Base-by-base conservation (phyloP, 2,329 filamentous ascomycete species). In the Fusarium incarnatum region DNA sequence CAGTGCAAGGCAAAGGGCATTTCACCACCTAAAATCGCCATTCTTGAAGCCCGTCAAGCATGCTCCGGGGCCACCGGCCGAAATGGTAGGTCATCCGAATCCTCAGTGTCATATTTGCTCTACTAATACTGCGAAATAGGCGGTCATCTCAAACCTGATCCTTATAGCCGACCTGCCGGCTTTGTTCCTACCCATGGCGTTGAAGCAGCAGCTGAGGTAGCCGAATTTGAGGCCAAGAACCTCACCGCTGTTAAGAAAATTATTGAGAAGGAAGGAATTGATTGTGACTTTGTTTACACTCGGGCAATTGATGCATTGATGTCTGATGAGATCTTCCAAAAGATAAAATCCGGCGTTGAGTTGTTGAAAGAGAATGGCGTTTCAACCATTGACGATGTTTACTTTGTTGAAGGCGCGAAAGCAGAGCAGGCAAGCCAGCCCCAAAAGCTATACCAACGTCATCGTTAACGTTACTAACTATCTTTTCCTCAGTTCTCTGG, bases 211-310 rank as follows among this genome's bases (percentile, higher is more conserved):
- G 30, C 23, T 0, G 56, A 59, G 49, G 49, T 28, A 0, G 56
- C 41, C 11, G 28, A 59, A 6, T 59, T 59, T n/a, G 56, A 59
- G 12, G 56, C 50, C 1, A 46, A 46, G 12, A 59, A 59, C 6
- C 56, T 59, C 13, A 16, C 40, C 16, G 50, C 40, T 6, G 50
- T 59, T 0, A 59, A 59, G 20, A 40, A 25, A 2, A 2, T 22
- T 0, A 59, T 59, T 16, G 56, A 59, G 23, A 16, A 25, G 13
- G 56, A 59, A 25, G 50, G 41, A 2, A 22, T 59, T 0, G 50
- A 59, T 10, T 59, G 56, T 10, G 50, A 59, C 30, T 59, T 59
- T 56, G 56, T 59, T 4, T 46, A 23, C 3, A 59, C 56, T 5
- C 56, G 56, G 4, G 56, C 56, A 12, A 18, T 59, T 1, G 56